Percentiles rank a stretch among this genome's conserved stretches.
Evolutionary conservation across 2,329 filamentous ascomycete genomes (phyloP).

Genomic region (Fusarium vanettenii): DNA sequence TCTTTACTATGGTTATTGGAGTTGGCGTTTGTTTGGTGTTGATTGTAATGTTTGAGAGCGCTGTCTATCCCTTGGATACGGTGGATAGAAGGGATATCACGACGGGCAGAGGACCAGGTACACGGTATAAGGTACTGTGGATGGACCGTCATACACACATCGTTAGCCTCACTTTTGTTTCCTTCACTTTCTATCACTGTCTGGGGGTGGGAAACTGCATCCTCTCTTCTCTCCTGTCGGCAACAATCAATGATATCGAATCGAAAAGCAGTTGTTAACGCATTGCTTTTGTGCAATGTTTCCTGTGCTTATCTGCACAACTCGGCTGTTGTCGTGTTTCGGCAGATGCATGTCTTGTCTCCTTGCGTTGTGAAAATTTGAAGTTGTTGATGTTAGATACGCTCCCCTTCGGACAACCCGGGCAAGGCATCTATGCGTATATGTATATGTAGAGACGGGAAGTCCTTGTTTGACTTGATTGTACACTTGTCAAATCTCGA

Average conservation of each 20-base stretch:
- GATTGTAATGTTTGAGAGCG: not conserved
- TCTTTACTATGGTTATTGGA: conserved; percentile 19
- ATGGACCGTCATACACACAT: not conserved
- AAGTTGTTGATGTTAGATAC: not conserved
- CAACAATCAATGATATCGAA: not conserved
- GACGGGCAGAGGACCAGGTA: not conserved
- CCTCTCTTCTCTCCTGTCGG: not conserved
- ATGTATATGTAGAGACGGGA: not conserved
- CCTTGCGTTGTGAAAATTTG: not conserved
- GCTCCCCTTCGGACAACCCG: not conserved
- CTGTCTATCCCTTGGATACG: not conserved
- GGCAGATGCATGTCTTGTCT: not conserved
- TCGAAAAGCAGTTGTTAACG: not conserved
- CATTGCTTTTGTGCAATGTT: not conserved
- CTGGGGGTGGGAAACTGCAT: not conserved
- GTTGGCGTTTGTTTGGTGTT: conserved; percentile 19
- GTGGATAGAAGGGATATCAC: not conserved
- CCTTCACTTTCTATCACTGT: not conserved
- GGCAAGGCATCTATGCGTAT: not conserved
- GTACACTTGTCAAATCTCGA: not conserved
- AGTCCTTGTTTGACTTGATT: not conserved
- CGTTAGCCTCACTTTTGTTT: not conserved
- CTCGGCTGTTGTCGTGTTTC: not conserved
- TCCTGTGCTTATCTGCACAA: not conserved
- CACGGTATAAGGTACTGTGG: not conserved